phyloP scores from a whole-genome alignment of 2,329 filamentous ascomycete genomes.

The Lecanosticta acicola region DNA sequence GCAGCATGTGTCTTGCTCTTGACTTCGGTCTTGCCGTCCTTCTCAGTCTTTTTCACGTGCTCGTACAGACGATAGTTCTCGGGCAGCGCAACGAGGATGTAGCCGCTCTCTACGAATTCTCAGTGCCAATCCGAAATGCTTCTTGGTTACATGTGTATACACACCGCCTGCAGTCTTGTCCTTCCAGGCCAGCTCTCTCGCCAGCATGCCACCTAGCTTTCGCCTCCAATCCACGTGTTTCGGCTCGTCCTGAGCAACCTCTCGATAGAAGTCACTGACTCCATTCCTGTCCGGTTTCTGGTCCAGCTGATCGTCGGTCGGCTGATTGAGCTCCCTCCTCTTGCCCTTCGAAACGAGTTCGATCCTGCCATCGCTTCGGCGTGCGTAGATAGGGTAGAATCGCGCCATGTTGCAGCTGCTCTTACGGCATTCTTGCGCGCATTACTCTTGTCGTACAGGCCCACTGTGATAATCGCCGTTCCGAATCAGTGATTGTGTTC shows the following conservation, averaged over 20 bases:
- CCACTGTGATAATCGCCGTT: too few relatives aligned
- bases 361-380: constrained; percentile 46
- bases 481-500: background rate
- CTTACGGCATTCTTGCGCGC: too few relatives aligned
- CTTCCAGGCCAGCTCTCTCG: constrained; percentile 41
- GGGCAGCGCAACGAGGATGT: constrained; percentile 50
- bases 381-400: constrained; percentile 45
- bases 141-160: constrained; percentile 6
- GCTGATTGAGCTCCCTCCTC: constrained; percentile 48
- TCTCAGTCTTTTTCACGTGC: constrained; percentile 49
- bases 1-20: constrained; percentile 46
- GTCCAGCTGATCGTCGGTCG: constrained; percentile 48
- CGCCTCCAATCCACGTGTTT: constrained; percentile 55
- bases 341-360: constrained; percentile 47
- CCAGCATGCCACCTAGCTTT: constrained; percentile 55
- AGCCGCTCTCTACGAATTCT: constrained; percentile 35
- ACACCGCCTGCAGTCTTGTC: constrained; percentile 17
- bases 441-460: too few relatives aligned
- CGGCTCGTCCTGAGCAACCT: constrained; percentile 45
- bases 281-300: constrained; percentile 49
- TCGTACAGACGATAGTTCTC: constrained; percentile 55
- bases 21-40: constrained; percentile 41
- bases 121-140: constrained; percentile 2
- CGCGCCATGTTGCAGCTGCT: constrained; percentile 42
- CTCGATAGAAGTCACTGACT: constrained; percentile 51